Percentiles rank a stretch among this genome's conserved stretches.
Conservation (phyloP, 2,329 filamentous ascomycete species). For the Teratosphaeria nubilosa region DNA sequence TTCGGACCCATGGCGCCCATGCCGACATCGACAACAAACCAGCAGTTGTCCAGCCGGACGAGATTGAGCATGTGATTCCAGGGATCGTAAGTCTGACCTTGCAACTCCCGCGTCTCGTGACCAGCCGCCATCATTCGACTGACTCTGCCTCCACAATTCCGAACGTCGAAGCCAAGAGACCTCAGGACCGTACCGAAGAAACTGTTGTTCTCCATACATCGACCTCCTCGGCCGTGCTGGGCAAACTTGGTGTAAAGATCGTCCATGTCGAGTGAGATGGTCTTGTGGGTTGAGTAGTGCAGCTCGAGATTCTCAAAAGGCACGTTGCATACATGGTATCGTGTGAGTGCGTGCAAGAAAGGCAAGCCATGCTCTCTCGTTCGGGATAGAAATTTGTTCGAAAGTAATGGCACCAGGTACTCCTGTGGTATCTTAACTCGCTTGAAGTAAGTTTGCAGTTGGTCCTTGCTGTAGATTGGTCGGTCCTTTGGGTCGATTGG, state of each 20-base stretch:
- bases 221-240: constrained; percentile 40
- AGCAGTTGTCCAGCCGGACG: constrained; percentile 22
- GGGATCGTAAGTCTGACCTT: constrained; percentile 15
- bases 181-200: constrained; percentile 43
- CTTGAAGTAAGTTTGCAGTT: constrained; percentile 14
- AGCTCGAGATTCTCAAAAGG: constrained; percentile 49
- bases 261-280: constrained; percentile 40
- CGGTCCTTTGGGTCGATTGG: constrained; percentile 10
- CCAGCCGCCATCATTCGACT: constrained; percentile 16
- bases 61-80: constrained; percentile 39
- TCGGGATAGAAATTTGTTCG: constrained; percentile 8
- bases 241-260: constrained; percentile 44
- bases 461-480: constrained; percentile 12
- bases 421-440: constrained; percentile 13
- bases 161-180: constrained; percentile 40
- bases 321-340: constrained; percentile 36
- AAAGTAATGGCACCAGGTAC: constrained; percentile 9
- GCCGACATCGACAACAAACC: constrained; percentile 33
- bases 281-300: constrained; percentile 42
- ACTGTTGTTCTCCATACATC: constrained; percentile 50
- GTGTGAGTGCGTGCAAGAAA: constrained; percentile 17
- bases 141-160: constrained; percentile 33
- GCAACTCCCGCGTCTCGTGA: constrained; percentile 8
- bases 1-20: constrained; percentile 29
- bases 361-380: constrained; percentile 18